Percentiles rank a stretch among this genome's conserved stretches.
Evolutionary conservation across 1,139 yeast genomes (phyloP).

Genomic region (Ogataea hybrid): DNA sequence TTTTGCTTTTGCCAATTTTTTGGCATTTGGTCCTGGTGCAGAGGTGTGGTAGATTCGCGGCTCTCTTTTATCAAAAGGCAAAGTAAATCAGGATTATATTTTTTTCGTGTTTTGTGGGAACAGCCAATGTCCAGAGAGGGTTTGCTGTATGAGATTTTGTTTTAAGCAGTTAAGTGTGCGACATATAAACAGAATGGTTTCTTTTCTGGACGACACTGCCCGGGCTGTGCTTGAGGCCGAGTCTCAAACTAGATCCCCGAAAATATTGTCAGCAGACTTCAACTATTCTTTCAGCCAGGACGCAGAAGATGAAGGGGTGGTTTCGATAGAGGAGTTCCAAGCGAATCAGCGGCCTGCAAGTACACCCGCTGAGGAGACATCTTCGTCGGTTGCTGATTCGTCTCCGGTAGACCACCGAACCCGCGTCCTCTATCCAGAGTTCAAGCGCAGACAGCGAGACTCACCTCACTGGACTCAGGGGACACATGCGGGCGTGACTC

Average conservation of each 20-base stretch:
- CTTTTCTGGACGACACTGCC: not conserved
- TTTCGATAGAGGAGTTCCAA: slow-evolving; percentile 4
- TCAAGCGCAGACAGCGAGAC: slow-evolving; percentile 16
- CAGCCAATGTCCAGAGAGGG: slow-evolving; percentile 3
- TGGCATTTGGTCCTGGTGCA: not conserved
- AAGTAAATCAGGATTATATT: not conserved
- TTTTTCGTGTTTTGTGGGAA: slow-evolving; percentile 7
- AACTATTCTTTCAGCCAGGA: slow-evolving; percentile 16
- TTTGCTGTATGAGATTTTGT: slow-evolving; percentile 5
- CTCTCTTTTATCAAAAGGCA: not conserved
- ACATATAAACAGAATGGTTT: slow-evolving; percentile 1
- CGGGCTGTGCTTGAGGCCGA: not conserved
- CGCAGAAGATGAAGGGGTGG: slow-evolving; percentile 8
- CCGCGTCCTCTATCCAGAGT: slow-evolving; percentile 16
- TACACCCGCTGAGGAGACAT: not conserved
- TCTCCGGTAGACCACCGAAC: slow-evolving; percentile 17
- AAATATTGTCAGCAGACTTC: slow-evolving; percentile 12
- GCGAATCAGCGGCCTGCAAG: not conserved
- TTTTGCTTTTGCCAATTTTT: slow-evolving; percentile 2
- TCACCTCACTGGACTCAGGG: slow-evolving; percentile 19
- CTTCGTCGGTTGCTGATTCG: slow-evolving; percentile 7
- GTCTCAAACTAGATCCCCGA: slow-evolving; percentile 2
- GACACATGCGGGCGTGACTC: slow-evolving; percentile 15
- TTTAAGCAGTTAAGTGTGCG: not conserved
- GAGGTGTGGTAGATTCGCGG: not conserved